These are phyloP conservation scores for Lactarius trivialis DNA, from an alignment of 768 basidiomycete genomes.

Conservation along the genomic window DNA sequence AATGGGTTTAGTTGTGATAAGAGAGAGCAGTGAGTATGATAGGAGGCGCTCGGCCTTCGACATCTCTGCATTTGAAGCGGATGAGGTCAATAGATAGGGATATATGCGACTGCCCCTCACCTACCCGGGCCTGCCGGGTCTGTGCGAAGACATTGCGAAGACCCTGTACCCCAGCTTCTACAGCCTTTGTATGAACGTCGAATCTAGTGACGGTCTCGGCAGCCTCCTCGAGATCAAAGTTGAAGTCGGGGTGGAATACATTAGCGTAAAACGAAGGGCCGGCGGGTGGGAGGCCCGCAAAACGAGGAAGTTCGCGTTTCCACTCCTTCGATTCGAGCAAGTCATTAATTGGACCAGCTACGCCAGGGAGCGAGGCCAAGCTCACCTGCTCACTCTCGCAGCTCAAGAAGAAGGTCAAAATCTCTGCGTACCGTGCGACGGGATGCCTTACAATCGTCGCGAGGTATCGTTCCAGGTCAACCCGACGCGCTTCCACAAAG, in stretches of 20 bases:
- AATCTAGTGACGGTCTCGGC: slow-evolving; percentile 53
- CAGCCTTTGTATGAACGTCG: slow-evolving; percentile 54
- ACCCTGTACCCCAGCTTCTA: slow-evolving; percentile 62
- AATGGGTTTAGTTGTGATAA: slow-evolving; percentile 65
- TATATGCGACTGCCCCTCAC: slow-evolving; percentile 33
- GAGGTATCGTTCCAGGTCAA: slow-evolving; percentile 78
- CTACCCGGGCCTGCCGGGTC: slow-evolving; percentile 60
- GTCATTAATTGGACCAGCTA: neutral
- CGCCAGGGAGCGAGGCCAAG: slow-evolving; percentile 4
- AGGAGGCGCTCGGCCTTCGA: slow-evolving; percentile 68
- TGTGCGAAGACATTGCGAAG: slow-evolving; percentile 56
- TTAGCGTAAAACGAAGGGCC: slow-evolving; percentile 72
- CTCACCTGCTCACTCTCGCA: slow-evolving; percentile 71
- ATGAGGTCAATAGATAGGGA: neutral
- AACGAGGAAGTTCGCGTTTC: slow-evolving; percentile 54
- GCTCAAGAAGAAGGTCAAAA: slow-evolving; percentile 71
- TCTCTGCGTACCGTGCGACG: slow-evolving; percentile 69
- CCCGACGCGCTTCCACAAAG: slow-evolving; percentile 75
- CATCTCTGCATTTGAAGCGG: slow-evolving; percentile 48
- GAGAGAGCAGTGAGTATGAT: slow-evolving; percentile 64
- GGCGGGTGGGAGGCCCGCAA: slow-evolving; percentile 55
- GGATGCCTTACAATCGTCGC: slow-evolving; percentile 66
- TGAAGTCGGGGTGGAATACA: slow-evolving; percentile 81
- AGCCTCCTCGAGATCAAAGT: slow-evolving; percentile 71
- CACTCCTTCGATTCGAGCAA: slow-evolving; percentile 50